Conservation (phyloP, 208 protist species). For the Trypanosoma avium region DNA sequence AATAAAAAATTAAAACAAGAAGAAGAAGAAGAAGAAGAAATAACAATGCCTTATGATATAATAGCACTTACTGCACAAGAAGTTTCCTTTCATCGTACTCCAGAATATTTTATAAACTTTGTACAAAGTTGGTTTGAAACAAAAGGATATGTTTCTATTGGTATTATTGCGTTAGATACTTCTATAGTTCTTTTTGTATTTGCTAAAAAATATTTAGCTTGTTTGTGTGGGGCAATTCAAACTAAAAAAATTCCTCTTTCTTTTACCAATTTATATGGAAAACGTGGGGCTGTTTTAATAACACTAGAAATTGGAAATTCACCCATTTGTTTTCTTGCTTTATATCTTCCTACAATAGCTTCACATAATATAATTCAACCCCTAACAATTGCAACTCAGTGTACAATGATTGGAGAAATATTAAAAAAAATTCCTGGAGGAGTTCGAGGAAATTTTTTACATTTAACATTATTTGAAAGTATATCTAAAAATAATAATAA, state of each 20-base stretch:
- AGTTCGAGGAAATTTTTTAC: constrained; percentile 1
- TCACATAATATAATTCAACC: constrained; percentile 4
- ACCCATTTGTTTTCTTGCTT: constrained; percentile 16
- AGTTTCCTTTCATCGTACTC: constrained; percentile 4
- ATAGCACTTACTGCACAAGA: constrained; percentile 18
- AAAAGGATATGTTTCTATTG: constrained; percentile 5
- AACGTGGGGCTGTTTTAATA: constrained; percentile 16
- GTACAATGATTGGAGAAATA: constrained; percentile 15
- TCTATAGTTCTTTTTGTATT: constrained; percentile 17
- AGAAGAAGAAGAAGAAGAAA: background rate
- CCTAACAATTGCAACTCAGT: constrained; percentile 10
- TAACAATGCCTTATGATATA: constrained; percentile 2
- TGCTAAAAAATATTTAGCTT: constrained; percentile 13
- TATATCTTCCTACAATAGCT: constrained; percentile 10
- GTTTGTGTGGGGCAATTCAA: constrained; percentile 10
- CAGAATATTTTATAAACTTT: constrained; percentile 10
- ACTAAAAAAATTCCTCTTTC: constrained; percentile 10
- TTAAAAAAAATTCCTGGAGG: constrained; percentile 14
- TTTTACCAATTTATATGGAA: constrained; percentile 1
- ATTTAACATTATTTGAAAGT: background rate
- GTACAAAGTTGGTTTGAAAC: constrained; percentile 12
- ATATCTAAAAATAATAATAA: background rate
- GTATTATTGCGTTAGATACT: background rate
- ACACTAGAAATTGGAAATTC: constrained; percentile 13
- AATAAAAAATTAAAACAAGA: background rate